phyloP scores from a whole-genome alignment of 768 basidiomycete genomes.

The Russula griseocarnosa region DNA sequence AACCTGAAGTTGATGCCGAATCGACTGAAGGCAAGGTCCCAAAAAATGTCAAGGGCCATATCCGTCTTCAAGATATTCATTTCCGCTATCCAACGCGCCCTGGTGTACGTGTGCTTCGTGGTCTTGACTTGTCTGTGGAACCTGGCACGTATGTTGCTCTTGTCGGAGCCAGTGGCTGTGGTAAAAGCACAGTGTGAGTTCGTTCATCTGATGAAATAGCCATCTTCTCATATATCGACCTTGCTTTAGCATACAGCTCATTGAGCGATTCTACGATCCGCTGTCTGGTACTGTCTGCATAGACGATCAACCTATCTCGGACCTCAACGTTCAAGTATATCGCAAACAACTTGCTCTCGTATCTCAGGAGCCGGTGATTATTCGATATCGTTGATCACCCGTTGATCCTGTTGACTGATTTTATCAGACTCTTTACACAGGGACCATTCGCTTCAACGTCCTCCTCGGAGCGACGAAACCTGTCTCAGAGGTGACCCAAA shows the following conservation, averaged over 20 bases:
- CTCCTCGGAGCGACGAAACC: conserved; percentile 78
- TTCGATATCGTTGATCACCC: conserved; percentile 18
- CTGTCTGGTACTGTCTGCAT: conserved; percentile 58
- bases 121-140: conserved; percentile 59
- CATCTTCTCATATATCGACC: background rate
- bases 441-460: conserved; percentile 83
- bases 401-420: background rate
- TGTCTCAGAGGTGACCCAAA: conserved; percentile 67
- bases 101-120: conserved; percentile 73
- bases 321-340: conserved; percentile 80
- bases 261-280: conserved; percentile 80
- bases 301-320: conserved; percentile 65
- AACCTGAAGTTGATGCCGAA: conserved; percentile 73
- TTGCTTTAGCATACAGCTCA: conserved; percentile 59
- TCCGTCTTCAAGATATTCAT: conserved; percentile 69
- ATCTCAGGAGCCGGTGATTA: conserved; percentile 70
- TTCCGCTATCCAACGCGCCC: conserved; percentile 88
- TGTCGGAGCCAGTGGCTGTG: conserved; percentile 73
- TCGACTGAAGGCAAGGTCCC: conserved; percentile 57
- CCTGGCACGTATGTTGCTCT: conserved; percentile 76
- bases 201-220: background rate
- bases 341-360: conserved; percentile 82
- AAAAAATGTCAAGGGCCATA: conserved; percentile 48
- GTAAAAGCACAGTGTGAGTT: conserved; percentile 72
- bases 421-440: conserved; percentile 66